These are phyloP conservation scores for Ilyonectria destructans DNA, from an alignment of 2,329 filamentous ascomycete genomes.

Conservation along the genomic window DNA sequence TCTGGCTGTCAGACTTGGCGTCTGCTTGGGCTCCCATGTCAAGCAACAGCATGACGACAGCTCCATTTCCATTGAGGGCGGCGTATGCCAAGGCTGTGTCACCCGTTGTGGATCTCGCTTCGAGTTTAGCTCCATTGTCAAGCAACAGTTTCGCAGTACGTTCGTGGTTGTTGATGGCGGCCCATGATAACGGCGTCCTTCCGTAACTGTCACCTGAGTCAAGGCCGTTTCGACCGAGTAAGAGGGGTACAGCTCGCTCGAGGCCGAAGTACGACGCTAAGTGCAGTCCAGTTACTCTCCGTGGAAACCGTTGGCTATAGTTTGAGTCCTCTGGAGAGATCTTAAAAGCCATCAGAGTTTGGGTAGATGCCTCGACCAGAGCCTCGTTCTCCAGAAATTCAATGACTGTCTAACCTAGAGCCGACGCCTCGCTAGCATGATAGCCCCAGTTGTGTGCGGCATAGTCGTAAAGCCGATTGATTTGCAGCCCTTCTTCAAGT, in stretches of 20 bases:
- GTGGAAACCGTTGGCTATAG: conserved; percentile 27
- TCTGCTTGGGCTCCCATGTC: too few species aligned
- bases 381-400: conserved; percentile 36
- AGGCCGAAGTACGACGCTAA: conserved; percentile 46
- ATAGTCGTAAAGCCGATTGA: conserved; percentile 53
- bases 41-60: too few species aligned
- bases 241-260: too few species aligned
- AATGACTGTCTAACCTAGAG: conserved; percentile 21
- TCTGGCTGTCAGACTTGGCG: too few species aligned
- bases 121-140: background rate
- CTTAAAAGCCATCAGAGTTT: conserved; percentile 39
- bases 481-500: conserved; percentile 41
- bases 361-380: conserved; percentile 37
- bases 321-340: background rate
- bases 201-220: too few species aligned
- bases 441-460: conserved; percentile 54
- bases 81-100: too few species aligned
- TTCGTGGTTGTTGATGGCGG: background rate
- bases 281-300: conserved; percentile 42
- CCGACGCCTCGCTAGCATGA: conserved; percentile 46
- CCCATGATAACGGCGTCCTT: background rate
- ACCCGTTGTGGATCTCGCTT: too few species aligned
- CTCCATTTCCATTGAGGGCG: too few species aligned
- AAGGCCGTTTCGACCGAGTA: too few species aligned
- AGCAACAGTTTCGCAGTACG: background rate